phyloP scores from a whole-genome alignment of 345 rosid genomes.

The Lepidium aucheri region DNA sequence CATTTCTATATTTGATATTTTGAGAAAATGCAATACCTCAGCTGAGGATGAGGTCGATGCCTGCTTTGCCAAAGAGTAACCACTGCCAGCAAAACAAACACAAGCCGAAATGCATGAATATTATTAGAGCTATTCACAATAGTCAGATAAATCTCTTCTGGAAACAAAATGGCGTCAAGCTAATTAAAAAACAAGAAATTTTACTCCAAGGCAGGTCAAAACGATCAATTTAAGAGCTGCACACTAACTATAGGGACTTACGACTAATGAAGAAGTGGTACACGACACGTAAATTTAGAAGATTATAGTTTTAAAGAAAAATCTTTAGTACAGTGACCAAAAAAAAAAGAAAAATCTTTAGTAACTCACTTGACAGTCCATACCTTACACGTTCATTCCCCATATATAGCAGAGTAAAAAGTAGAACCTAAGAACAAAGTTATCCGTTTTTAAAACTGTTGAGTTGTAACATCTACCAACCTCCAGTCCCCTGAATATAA shows the following conservation, averaged over 20 bases:
- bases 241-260: neutral
- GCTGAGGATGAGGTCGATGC: constrained; percentile 47
- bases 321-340: no score
- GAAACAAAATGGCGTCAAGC: neutral
- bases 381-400: neutral
- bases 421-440: neutral
- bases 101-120: neutral
- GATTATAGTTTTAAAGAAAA: neutral
- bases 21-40: constrained; percentile 38
- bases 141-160: neutral
- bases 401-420: neutral
- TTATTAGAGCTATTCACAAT: neutral
- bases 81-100: constrained; percentile 32
- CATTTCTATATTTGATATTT: neutral
- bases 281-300: neutral
- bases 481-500: neutral
- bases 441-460: neutral
- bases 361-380: neutral
- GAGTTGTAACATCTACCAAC: neutral
- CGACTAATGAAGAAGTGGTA: neutral
- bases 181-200: neutral
- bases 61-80: constrained; percentile 38
- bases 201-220: neutral
- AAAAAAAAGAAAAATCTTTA: neutral
- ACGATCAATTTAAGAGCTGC: neutral